Evolutionary conservation across 2,329 filamentous ascomycete genomes (phyloP).

Genomic region (Calonectria pseudoreteaudii): DNA sequence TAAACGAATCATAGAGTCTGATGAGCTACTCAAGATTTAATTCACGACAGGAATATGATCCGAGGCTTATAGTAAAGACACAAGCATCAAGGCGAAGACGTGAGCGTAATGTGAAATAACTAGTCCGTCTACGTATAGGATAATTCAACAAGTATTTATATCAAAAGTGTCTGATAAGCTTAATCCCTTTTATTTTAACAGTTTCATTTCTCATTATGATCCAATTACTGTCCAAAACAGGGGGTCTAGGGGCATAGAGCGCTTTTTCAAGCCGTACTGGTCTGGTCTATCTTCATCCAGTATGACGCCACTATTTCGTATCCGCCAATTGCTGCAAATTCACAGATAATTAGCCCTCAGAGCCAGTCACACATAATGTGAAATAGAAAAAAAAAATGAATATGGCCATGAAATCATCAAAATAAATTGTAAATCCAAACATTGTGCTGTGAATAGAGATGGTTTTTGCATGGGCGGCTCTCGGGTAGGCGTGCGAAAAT

Average conservation of each 20-base stretch:
- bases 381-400: neutral
- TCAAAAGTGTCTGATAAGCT: too few species aligned
- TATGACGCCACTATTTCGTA: neutral
- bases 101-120: too few species aligned
- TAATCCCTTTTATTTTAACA: fast-evolving
- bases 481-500: neutral
- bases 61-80: neutral
- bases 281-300: neutral
- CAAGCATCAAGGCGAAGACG: neutral
- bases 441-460: neutral
- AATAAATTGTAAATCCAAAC: neutral
- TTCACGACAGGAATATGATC: neutral
- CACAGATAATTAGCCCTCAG: neutral
- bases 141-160: too few species aligned
- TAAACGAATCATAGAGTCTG: slow-evolving; percentile 9
- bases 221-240: too few species aligned
- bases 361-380: neutral
- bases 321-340: neutral
- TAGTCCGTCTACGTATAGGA: too few species aligned
- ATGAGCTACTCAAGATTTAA: neutral
- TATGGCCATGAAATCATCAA: neutral
- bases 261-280: too few species aligned
- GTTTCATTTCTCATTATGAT: too few species aligned
- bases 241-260: too few species aligned
- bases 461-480: neutral